Conservation (phyloP, 2,329 filamentous ascomycete genomes). For the Fusarium protoensiforme region DNA sequence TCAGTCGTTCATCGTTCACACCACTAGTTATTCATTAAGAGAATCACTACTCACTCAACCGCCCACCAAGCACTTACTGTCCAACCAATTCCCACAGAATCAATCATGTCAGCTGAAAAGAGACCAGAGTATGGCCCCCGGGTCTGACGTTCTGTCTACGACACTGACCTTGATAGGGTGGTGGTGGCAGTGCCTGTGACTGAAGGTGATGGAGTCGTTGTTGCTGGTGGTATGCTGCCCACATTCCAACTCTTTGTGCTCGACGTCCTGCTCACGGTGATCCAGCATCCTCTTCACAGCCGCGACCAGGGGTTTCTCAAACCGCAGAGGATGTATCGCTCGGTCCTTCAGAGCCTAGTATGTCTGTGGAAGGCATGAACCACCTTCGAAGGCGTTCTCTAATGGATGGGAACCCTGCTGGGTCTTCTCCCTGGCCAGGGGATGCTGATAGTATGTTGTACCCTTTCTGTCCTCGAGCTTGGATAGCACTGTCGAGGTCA, state of each 20-base stretch:
- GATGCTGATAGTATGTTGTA: not conserved
- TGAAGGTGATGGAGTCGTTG: not conserved
- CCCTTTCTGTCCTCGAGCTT: not conserved
- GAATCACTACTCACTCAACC: not conserved
- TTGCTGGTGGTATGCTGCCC: not conserved
- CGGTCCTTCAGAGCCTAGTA: not conserved
- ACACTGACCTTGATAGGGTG: not conserved
- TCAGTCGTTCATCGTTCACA: slow-evolving; percentile 17
- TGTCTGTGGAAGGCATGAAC: not conserved
- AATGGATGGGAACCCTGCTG: not conserved
- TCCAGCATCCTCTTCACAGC: not conserved
- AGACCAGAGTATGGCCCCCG: not conserved
- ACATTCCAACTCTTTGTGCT: not conserved
- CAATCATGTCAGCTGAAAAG: not conserved
- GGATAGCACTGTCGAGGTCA: not conserved
- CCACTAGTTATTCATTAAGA: slow-evolving; percentile 5
- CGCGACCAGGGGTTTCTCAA: not conserved
- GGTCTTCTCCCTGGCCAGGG: not conserved
- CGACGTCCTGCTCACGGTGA: not conserved
- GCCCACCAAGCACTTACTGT: not conserved
- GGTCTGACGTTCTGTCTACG: not conserved
- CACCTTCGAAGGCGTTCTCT: not conserved
- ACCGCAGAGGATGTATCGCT: not conserved
- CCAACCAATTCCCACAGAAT: not conserved
- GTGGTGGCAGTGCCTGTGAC: not conserved